A percentile compares a stretch with the other conserved stretches of the same genome.
phyloP scores from a whole-genome alignment of 139 green algal genomes.

The Closterium sp. region DNA sequence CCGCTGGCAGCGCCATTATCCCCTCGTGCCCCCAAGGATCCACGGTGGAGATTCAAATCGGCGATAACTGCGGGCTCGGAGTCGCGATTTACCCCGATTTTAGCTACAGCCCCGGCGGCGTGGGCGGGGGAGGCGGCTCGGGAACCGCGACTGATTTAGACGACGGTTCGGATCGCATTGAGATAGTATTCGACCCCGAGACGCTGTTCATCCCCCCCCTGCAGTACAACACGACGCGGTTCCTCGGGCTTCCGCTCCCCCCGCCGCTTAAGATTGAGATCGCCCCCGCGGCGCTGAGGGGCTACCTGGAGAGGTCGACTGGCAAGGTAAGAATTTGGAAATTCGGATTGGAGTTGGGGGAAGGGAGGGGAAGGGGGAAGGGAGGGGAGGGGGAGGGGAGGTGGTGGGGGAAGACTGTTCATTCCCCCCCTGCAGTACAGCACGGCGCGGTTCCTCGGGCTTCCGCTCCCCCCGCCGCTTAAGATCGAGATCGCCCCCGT shows the following conservation, averaged over 20 bases:
- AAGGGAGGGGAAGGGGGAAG: neutral
- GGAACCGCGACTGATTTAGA: conserved; percentile 16
- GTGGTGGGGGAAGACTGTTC: neutral
- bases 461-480: no score
- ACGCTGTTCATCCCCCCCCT: conserved; percentile 41
- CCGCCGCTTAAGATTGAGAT: conserved; percentile 49
- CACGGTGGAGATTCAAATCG: conserved; percentile 17
- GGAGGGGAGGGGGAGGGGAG: neutral
- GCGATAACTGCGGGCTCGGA: conserved; percentile 34
- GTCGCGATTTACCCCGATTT: conserved; percentile 53
- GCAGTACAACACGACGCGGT: conserved; percentile 8
- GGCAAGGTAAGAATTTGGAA: no score
- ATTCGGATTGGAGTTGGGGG: no score
- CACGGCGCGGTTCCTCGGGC: no score
- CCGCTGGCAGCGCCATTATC: neutral
- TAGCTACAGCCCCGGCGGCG: conserved; percentile 46
- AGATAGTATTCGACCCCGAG: conserved; percentile 25
- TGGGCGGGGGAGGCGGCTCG: neutral
- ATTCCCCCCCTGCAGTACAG: neutral
- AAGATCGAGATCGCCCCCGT: no score
- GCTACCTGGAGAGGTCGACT: conserved; percentile 28
- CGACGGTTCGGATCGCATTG: neutral
- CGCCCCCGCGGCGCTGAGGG: conserved; percentile 9
- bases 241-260: conserved; percentile 47
- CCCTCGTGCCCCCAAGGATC: conserved; percentile 7